Base-by-base conservation (phyloP, 2,329 filamentous ascomycete species). In the Colletotrichum falcatum region DNA sequence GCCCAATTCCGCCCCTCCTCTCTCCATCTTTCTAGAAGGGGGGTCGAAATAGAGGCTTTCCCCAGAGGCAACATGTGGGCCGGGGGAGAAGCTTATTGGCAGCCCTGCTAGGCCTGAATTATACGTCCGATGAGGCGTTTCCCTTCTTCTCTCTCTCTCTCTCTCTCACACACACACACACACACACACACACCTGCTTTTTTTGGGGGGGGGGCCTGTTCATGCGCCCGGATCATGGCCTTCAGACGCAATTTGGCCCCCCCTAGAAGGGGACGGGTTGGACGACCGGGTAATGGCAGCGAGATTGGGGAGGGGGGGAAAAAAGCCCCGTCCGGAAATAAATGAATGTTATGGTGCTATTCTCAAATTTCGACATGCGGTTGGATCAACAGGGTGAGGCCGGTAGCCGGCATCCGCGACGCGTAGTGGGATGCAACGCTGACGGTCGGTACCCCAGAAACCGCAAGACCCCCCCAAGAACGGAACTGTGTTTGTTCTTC, bases 121-220 rank as follows among this genome's bases (percentile, higher is more conserved):
- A 33, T 35, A 58, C 33, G 28, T 56, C 33, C 48, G 61, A 59
- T 65, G 54, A 35, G 26, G 18, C n/a, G 61, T 69, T 69, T 69
- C 66, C n/a, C 16, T 3, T 12, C 2, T 44, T n/a, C 4, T n/a
- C 20, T 44, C 11, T 44, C 42, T n/a, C 4, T n/a, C 14, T 64
- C 33, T 6, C 65, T 39, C n/a, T n/a, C n/a, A n/a, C n/a, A n/a
- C n/a, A n/a, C n/a, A n/a, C n/a, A n/a, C n/a, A n/a, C n/a, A n/a
- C n/a, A n/a, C n/a, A n/a, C n/a, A n/a, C n/a, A n/a, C n/a, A 48
- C 66, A 55, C 61, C 66, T 42, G 54, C 48, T 55, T 42, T 35
- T 20, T 54, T 60, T 37, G 1, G 8, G 28, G 23, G 18, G 30
- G 16, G 3, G 3, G 2, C 14, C 37, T 37, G 28, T n/a, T 64